Base-by-base conservation (phyloP, 2,329 filamentous ascomycete genomes). In the Colletotrichum tofieldiae region DNA sequence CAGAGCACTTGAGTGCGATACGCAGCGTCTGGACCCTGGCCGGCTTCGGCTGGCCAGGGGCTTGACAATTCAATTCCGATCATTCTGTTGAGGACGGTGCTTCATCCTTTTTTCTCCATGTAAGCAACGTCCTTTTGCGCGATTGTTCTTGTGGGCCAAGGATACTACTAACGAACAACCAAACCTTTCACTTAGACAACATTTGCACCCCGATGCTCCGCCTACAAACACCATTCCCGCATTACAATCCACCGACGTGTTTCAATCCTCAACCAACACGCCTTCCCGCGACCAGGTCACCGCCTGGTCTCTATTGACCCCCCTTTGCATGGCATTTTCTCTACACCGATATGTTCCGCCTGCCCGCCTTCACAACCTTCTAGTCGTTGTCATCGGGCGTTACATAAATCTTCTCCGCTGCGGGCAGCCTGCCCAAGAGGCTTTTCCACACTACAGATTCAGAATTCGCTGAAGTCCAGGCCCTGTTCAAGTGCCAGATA, bases 1-100 rank as follows among this genome's bases (percentile, higher is more conserved):
- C 86, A 82, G 81, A 91, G 92, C 91, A 94, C 93, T 95, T 94
- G 88, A 96, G 94, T 96, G 93, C 94, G 94, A 96, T 96, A 94
- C 93, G 93, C 93, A 90, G 94, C 94, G 91, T 95, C 87, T 87
- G 84, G 80, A 78, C 78, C 75, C 70, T 75, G 73, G 72, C 75
- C 39, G 51, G 74, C 78, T 82, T 58, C 68, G 59, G 70, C 65
- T 70, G 47, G 70, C 12, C 39, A 51, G 66, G 81, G 76, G 77
- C 82, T 80, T 85, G 88, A 92, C 81, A 87, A 94, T 94, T 94
- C 93, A 92, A 95, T 95, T 95, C 93, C 92, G 93, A 94, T 95
- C 92, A 95, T 90, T 94, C 92, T 93, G 92, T 88, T 89, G 91
- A 89, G 92, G 92, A 90, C 89, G 92, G 90, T 90, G 91, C 81